A percentile compares a stretch with the other conserved stretches of the same genome.
Evolutionary conservation across 2,329 filamentous ascomycete genomes (phyloP).

Genomic region (Penicillium sp.): DNA sequence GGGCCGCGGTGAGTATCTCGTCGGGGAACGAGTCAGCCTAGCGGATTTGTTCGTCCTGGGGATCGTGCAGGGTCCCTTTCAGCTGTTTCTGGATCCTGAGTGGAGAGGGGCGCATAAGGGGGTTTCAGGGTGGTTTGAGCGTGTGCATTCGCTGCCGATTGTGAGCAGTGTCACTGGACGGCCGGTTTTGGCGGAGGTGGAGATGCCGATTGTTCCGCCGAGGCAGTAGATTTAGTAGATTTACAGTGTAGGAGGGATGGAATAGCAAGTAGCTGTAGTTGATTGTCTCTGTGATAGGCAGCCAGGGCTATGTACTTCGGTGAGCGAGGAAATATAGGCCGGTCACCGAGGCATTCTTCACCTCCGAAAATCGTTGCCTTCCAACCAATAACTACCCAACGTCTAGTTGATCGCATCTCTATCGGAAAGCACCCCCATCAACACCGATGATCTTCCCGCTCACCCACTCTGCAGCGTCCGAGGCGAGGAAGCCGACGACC

Average conservation of each 20-base stretch:
- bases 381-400: background rate
- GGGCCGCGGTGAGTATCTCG: slow-evolving; percentile 1
- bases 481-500: slow-evolving; percentile 18
- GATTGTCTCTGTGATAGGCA: too few relatives aligned
- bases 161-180: background rate
- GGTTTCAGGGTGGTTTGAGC: slow-evolving; percentile 15
- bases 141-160: slow-evolving; percentile 5
- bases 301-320: background rate
- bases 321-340: background rate
- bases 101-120: slow-evolving; percentile 9
- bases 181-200: background rate
- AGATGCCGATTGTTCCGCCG: slow-evolving; percentile 3
- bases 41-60: slow-evolving; percentile 15
- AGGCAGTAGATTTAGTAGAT: background rate
- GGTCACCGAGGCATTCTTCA: background rate
- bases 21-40: slow-evolving; percentile 9
- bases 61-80: slow-evolving; percentile 9
- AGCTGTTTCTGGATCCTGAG: slow-evolving; percentile 9
- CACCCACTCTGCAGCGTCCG: slow-evolving; percentile 17
- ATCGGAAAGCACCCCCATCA: slow-evolving; percentile 4
- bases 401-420: background rate
- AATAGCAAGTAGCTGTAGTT: too few relatives aligned
- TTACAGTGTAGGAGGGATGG: too few relatives aligned
- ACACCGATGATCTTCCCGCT: slow-evolving; percentile 9
- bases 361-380: background rate